Base-by-base conservation (phyloP, 805 yeast genomes). In the Candida arabinofermentans region DNA sequence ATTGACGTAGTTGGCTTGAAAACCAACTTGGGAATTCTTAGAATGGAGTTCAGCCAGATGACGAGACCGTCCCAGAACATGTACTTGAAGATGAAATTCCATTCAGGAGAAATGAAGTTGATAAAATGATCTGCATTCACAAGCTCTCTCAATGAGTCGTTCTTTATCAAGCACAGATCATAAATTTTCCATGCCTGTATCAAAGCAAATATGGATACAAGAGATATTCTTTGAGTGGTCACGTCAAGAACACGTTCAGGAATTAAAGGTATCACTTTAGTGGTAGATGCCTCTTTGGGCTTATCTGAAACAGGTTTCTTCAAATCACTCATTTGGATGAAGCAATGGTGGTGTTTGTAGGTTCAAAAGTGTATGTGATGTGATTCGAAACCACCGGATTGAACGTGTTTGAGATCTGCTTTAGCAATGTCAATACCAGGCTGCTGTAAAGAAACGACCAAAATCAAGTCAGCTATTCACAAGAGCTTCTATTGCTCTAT, bases 141-240 rank as follows among this genome's bases (percentile, higher is more conserved):
- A 5, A 49, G 29, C 22, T 51, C 55, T 17, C 59, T 38, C 19
- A 58, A 31, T 1, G 36, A 31, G 14, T 70, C 74, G 21, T 75
- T 70, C 51, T 81, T 80, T 43, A 86, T 63, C 18, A 79, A 59
- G 26, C 81, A 64, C 32, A 86, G 62, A 57, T 87, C 95, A 51
- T 84, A 86, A 1, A 86, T 42, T 58, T 93, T 91, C 77, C 85
- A 85, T n/a, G 86, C 77, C 61, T 90, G 97, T n/a, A 91, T 70
- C 26, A 85, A 69, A 2, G 75, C 67, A 57, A 88, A 86, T 9
- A 86, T 46, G 1, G 86, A 75, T n/a, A 81, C 59, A 3, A 80
- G 72, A 41, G 86, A 72, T 27, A 79, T 61, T 46, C 96, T 69
- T 61, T 91, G 99, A 12, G 86, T 77, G 2, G 86, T 86, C 5